A percentile compares a stretch with the other conserved stretches of the same genome.
Conservation (phyloP, 169 alveolate genomes). For the Amoebophrya sp. region DNA sequence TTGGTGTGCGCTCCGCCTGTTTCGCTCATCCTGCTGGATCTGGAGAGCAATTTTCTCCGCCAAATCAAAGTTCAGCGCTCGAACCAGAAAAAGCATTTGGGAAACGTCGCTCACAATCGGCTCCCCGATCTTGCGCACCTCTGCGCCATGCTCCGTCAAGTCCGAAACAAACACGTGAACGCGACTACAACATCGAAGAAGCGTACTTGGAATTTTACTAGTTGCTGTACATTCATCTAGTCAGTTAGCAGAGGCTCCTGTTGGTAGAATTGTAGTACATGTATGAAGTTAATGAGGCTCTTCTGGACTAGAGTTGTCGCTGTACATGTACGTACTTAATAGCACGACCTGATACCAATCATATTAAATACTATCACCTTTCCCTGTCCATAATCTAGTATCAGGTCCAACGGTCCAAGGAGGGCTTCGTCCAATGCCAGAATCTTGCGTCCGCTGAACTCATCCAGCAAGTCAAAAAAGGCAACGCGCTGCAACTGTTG, state of each 20-base stretch:
- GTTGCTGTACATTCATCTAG: no score
- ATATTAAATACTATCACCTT: no score
- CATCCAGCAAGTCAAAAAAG: background rate
- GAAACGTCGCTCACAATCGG: background rate
- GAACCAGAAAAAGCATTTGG: background rate
- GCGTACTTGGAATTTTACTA: no score
- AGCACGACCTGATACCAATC: no score
- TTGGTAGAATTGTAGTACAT: no score
- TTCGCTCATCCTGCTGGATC: background rate
- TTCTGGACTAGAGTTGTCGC: no score
- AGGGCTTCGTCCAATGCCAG: background rate
- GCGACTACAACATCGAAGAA: no score
- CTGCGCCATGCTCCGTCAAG: background rate
- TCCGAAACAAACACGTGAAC: no score
- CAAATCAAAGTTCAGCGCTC: background rate
- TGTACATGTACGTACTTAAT: no score
- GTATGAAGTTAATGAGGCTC: no score
- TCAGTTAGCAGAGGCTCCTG: no score
- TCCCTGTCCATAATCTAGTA: no score
- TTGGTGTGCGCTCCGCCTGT: background rate
- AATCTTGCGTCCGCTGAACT: background rate
- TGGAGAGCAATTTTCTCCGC: background rate
- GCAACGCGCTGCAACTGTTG: slow-evolving; percentile 1
- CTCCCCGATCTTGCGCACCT: background rate
- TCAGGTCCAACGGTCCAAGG: background rate